Base-by-base conservation (phyloP, 352 stramenopile species). In the Phytophthora pseudosyringae region DNA sequence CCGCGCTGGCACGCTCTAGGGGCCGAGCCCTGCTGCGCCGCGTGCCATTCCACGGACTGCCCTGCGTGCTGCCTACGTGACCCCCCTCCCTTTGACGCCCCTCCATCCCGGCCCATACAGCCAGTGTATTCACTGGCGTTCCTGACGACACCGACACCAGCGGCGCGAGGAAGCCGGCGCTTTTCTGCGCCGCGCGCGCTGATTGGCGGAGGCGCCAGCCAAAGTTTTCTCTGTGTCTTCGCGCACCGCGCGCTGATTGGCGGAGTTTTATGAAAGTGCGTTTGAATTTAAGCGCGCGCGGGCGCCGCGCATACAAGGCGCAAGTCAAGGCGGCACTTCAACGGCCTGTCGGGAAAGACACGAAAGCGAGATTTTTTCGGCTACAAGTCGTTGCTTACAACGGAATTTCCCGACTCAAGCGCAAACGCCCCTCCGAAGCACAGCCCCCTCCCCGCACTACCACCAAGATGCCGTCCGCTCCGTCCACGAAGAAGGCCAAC, bases 401-500 rank as follows among this genome's bases (percentile, higher is more conserved):
- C 60, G 41, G 52, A 81, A 83, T 80, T 75, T 76, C 43, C 76
- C 41, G 39, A 59, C 46, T 69, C 54, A 33, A 71, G 51, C 49
- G 38, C 57, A 54, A 31, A 77, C 74, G 58, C 52, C 64, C 33
- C 40, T 36, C 64, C 15, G 41, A 53, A 69, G 8, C 11, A 18
- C 1, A 21, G 21, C 38, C 7, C 26, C 31, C 62, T 5, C 25
- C 32, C 28, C 13, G 29, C 29, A 28, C 10, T 25, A 31, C 1
- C 28, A 28, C 25, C 10, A 71, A 63, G 68, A 89, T 89, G 74
- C 60, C 80, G 53, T 71, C 79, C 32, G 59, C 77, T 54, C 65
- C 79, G 11, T 77, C 69, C 46, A 71, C 68, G 32, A 91, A 91
- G 78, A 93, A 92, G 60, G 64, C 67, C 46, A 78, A 75, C 54